Percentiles rank a stretch among this genome's conserved stretches.
phyloP scores from a whole-genome alignment of 345 rosid genomes.

The Clausena lansium region DNA sequence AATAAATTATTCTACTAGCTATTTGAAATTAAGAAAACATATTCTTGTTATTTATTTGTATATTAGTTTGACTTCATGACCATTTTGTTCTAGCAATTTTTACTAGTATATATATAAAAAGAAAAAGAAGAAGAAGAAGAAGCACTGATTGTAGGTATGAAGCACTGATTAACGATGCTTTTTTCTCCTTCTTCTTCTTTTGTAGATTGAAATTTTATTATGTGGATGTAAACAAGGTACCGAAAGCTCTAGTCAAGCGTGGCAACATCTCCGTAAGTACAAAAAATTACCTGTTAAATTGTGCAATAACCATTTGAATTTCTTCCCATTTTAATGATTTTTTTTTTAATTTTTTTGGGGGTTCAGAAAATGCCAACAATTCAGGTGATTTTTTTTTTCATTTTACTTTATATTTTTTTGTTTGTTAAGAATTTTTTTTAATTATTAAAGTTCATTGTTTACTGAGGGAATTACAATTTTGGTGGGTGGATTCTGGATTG shows the following conservation, averaged over 20 bases:
- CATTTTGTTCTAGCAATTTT: too few relatives aligned
- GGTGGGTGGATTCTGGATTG: neutral
- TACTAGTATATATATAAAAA: accelerated
- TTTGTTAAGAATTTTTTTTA: neutral
- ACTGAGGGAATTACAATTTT: neutral
- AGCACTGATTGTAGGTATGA: too few relatives aligned
- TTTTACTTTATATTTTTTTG: neutral
- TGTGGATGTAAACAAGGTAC: conserved; percentile 89
- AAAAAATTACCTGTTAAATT: neutral
- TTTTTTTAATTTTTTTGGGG: neutral
- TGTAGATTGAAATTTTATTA: conserved; percentile 64
- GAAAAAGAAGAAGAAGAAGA: too few relatives aligned
- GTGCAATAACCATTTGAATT: too few relatives aligned
- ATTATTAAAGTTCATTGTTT: neutral
- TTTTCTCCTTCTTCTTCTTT: neutral
- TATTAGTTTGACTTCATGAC: too few relatives aligned
- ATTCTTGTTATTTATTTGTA: too few relatives aligned
- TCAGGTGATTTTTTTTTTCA: conserved; percentile 45
- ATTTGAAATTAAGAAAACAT: too few relatives aligned
- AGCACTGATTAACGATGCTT: neutral
- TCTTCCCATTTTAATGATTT: neutral
- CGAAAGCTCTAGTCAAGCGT: conserved; percentile 73
- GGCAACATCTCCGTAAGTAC: conserved; percentile 72
- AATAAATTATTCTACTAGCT: neutral
- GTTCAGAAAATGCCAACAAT: conserved; percentile 92